A percentile compares a stretch with the other conserved stretches of the same genome.
phyloP scores from a whole-genome alignment of 805 yeast species.

The Huiozyma naganishii region DNA sequence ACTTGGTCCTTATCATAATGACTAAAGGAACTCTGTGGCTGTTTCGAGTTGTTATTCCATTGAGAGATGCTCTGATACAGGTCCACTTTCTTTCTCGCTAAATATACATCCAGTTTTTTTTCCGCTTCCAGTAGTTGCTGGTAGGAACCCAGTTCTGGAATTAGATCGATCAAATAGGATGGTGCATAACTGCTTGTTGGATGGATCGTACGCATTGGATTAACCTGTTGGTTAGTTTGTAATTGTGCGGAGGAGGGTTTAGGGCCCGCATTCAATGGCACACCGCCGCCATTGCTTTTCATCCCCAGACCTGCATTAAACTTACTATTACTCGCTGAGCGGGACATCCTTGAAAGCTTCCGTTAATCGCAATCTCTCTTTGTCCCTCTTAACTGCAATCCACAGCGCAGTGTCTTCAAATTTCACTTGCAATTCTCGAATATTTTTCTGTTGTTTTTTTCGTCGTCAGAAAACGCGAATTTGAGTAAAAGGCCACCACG shows the following conservation, averaged over 20 bases:
- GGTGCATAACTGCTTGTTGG: slow-evolving; percentile 50
- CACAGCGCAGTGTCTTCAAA: too few species aligned
- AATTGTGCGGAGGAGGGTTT: background rate
- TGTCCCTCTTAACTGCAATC: too few species aligned
- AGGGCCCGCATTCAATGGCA: background rate
- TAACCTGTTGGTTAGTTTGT: slow-evolving; percentile 11
- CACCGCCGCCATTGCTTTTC: too few species aligned
- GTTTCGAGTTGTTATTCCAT: slow-evolving; percentile 30
- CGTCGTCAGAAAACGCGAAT: too few species aligned
- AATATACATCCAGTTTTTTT: slow-evolving; percentile 64
- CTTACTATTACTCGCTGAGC: too few species aligned
- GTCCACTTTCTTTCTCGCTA: slow-evolving; percentile 76
- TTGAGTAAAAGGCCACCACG: too few species aligned
- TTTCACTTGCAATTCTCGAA: too few species aligned
- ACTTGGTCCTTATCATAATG: slow-evolving; percentile 29
- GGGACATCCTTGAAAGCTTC: background rate
- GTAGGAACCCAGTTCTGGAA: slow-evolving; percentile 68
- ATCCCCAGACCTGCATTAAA: too few species aligned
- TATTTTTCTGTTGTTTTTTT: too few species aligned
- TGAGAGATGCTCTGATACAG: slow-evolving; percentile 57
- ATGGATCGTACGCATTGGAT: slow-evolving; percentile 22
- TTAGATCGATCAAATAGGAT: slow-evolving; percentile 31
- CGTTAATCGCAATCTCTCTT: background rate
- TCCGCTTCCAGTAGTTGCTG: slow-evolving; percentile 73
- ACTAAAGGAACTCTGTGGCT: slow-evolving; percentile 22